Percentiles rank a stretch among this genome's conserved stretches.
These are phyloP conservation scores for Heracleum sosnowskyi DNA, from an alignment of 129 eudicot species.

Conservation along the genomic window DNA sequence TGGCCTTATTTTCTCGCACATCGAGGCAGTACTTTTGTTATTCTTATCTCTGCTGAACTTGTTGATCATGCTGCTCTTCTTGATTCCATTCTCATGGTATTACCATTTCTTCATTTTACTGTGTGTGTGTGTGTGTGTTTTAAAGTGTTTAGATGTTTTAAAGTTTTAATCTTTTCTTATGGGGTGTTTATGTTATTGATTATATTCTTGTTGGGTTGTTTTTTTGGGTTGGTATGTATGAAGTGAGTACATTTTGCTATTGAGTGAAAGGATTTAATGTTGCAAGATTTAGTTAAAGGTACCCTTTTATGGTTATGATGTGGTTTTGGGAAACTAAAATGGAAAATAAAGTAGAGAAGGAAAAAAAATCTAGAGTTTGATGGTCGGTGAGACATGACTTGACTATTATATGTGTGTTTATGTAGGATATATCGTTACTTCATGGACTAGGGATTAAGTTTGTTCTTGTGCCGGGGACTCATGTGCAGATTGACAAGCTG, in stretches of 20 bases:
- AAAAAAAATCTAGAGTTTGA: neutral
- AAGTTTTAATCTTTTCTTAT: neutral
- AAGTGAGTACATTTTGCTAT: neutral
- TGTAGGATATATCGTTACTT: conserved; percentile 88
- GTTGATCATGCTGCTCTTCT: conserved; percentile 54
- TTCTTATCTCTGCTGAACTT: conserved; percentile 75
- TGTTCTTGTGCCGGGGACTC: conserved; percentile 94
- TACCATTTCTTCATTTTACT: neutral
- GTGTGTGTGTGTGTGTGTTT: neutral
- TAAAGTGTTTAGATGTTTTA: neutral
- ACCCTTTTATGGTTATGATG: neutral
- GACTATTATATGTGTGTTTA: neutral
- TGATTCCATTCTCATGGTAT: conserved; percentile 75
- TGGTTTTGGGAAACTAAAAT: neutral
- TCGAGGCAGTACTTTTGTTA: conserved; percentile 80
- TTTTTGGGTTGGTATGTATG: neutral
- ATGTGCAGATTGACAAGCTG: conserved; percentile 82
- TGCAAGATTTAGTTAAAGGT: neutral
- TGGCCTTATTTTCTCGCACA: conserved; percentile 96
- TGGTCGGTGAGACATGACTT: neutral
- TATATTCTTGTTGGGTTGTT: neutral
- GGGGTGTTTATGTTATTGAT: neutral
- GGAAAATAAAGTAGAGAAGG: neutral
- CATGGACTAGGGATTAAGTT: conserved; percentile 89
- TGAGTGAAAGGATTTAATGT: neutral